Evolutionary conservation across 2,329 filamentous ascomycete species (phyloP), one percentile per base, ranked within the genome.

Genomic region (Cytospora piceae): DNA sequence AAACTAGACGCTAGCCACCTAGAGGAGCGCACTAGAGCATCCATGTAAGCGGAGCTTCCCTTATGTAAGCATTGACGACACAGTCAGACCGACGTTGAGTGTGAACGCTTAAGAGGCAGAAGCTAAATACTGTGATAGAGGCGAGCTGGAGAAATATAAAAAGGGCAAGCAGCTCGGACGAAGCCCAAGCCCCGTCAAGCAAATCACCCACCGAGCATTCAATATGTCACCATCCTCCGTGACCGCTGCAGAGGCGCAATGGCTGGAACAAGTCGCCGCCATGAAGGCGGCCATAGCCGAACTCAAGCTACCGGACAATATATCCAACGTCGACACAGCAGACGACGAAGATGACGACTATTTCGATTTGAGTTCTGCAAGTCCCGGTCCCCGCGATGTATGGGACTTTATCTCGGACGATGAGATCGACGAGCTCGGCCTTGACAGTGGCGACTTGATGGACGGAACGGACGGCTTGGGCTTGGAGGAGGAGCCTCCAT

Each of bases 321-420:
- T 73, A 32, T 61, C 77, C 46, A 81, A 83, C 69, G 76, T 80
- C 34, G 76, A 79, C 54, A 73, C 78, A 49, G 79, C 80, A 22
- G 79, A 89, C 53, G 78, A 89, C 59, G 88, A 91, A 68, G 89
- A 92, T 39, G 81, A 85, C 34, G 81, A 82, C 32, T 82, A 81
- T 15, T 82, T 82, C 64, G 80, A 79, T 15, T 82, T 82, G 69
- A 83, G 81, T 1, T 85, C 83, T 2, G 27, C 31, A 14, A 86
- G 86, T 6, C 87, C 85, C 53, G 87, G 85, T 22, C 86, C 87
- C 6, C 91, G 94, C 66, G 93, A 97, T 77, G 89, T 97, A 12
- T 97, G 94, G 94, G 94, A 97, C 75, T 88, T 96, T 66, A 92
- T 96, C 73, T 93, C 89, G 66, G 90, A 94, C 72, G 90, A 87